Conservation (phyloP, 352 stramenopile genomes). For the Phytophthora podocarpi region DNA sequence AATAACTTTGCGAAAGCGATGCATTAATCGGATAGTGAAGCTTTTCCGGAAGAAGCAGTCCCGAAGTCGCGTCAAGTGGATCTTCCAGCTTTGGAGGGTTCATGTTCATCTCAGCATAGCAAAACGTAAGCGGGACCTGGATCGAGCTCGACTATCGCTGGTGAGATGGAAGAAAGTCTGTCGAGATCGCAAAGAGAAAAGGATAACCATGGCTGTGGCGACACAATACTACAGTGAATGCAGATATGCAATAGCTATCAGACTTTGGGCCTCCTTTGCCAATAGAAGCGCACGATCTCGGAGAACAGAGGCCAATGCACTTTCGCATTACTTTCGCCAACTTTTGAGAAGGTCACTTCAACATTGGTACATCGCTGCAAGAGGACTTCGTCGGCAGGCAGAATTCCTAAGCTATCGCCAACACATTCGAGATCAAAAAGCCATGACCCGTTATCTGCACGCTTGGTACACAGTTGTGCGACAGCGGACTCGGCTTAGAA, state of each 20-base stretch:
- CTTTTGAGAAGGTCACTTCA: constrained; percentile 28
- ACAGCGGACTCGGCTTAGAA: constrained; percentile 1
- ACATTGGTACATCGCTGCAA: constrained; percentile 34
- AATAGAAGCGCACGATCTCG: not conserved
- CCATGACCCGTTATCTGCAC: constrained; percentile 3
- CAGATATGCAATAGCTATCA: constrained; percentile 20
- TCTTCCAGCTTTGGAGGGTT: constrained; percentile 29
- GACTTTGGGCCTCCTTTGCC: constrained; percentile 13
- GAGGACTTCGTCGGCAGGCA: constrained; percentile 15
- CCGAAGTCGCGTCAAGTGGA: constrained; percentile 4
- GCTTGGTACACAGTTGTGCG: constrained; percentile 6
- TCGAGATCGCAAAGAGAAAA: constrained; percentile 3
- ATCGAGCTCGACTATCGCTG: constrained; percentile 9
- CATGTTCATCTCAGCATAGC: constrained; percentile 6
- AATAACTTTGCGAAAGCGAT: constrained; percentile 35
- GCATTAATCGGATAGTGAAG: constrained; percentile 43
- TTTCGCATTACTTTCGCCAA: constrained; percentile 36
- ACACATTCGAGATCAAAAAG: constrained; percentile 8
- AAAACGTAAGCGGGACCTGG: constrained; percentile 7
- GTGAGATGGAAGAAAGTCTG: constrained; percentile 23
- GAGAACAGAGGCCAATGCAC: constrained; percentile 19
- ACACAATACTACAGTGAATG: constrained; percentile 25
- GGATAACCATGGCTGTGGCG: not conserved
- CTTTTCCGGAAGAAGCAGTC: constrained; percentile 49
- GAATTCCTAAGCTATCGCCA: constrained; percentile 20